Percentiles rank a stretch among this genome's conserved stretches.
Conservation (phyloP, 495 filamentous ascomycete species). For the Tuber borchii region DNA sequence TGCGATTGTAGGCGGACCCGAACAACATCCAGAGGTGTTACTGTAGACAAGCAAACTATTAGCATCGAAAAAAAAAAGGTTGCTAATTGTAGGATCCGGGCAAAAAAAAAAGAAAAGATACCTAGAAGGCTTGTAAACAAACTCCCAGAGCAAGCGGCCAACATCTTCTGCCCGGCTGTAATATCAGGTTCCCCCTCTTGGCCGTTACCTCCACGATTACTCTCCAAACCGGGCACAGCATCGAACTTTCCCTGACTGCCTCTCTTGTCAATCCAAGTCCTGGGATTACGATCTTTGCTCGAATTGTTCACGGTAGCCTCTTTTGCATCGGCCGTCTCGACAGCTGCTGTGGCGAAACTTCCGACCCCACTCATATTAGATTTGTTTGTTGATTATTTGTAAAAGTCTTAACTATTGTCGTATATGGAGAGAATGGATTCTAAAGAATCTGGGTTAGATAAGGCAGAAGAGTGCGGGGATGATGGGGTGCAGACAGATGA, state of each 20-base stretch:
- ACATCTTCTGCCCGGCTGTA: slow-evolving; percentile 80
- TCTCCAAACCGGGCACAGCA: not conserved
- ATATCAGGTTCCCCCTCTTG: slow-evolving; percentile 53
- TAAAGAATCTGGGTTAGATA: not conserved
- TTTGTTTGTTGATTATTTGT: not conserved
- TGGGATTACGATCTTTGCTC: not conserved
- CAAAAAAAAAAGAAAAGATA: slow-evolving; percentile 46
- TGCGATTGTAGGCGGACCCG: slow-evolving; percentile 92
- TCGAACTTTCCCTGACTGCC: not conserved
- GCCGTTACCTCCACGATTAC: not conserved
- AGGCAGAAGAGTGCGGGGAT: not conserved
- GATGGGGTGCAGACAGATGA: not conserved
- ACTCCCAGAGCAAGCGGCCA: slow-evolving; percentile 85
- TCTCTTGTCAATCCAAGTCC: not conserved
- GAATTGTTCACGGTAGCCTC: not conserved
- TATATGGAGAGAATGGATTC: not conserved
- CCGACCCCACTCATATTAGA: not conserved
- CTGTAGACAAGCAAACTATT: slow-evolving; percentile 45
- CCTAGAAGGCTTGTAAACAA: slow-evolving; percentile 82
- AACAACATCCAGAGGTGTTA: slow-evolving; percentile 94
- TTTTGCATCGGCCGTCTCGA: not conserved
- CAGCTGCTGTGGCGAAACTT: not conserved
- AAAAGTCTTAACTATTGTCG: not conserved
- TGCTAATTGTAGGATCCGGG: not conserved
- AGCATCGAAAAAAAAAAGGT: not conserved